Base-by-base conservation (phyloP, 1,284 basidiomycete species). In the Coniophora puteana region DNA sequence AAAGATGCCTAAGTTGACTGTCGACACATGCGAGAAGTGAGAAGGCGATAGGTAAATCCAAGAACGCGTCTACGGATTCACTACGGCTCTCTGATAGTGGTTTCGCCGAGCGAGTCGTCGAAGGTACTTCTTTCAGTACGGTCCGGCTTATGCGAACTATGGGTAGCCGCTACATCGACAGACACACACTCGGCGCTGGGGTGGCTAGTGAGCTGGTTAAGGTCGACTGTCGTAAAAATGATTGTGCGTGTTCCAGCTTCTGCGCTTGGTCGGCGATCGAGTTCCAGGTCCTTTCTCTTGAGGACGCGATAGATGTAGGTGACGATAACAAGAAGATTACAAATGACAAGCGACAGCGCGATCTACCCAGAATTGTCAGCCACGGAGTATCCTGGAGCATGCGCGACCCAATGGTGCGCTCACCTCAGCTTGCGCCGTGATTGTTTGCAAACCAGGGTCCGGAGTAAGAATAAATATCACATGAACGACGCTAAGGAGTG, bases 241-340 rank as follows among this genome's bases (percentile, higher is more conserved):
- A 11, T 25, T 11, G 33, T 44, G 11, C 24, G 47, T 13, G 34
- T 29, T 20, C 27, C 25, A 13, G 24, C 20, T 13, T 18, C 5
- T 4, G 10, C 8, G 18, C n/a, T 26, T 29, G 12, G 12, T 25
- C 37, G 18, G n/a, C 27, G 27, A 18, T 40, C 22, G 12, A 23
- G 13, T 26, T 49, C 38, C 17, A 30, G 30, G 21, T 38, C 34
- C 17, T 23, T 30, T 25, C 26, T 27, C 5, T 30, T 40, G 6
- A 39, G 20, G 31, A 48, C 4, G 20, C 29, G 40, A 26, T 48
- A 48, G 17, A 48, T 14, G 22, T 38, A 48, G 18, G 46, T 48
- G 17, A 48, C 46, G 20, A 44, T 36, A n/a, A 44, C 46, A 16
- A 48, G 16, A n/a, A 40, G 33, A 36, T 48, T 42, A 34, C 43